These are phyloP conservation scores for Fusarium heterosporum DNA, from an alignment of 2,329 filamentous ascomycete genomes.

Conservation along the genomic window DNA sequence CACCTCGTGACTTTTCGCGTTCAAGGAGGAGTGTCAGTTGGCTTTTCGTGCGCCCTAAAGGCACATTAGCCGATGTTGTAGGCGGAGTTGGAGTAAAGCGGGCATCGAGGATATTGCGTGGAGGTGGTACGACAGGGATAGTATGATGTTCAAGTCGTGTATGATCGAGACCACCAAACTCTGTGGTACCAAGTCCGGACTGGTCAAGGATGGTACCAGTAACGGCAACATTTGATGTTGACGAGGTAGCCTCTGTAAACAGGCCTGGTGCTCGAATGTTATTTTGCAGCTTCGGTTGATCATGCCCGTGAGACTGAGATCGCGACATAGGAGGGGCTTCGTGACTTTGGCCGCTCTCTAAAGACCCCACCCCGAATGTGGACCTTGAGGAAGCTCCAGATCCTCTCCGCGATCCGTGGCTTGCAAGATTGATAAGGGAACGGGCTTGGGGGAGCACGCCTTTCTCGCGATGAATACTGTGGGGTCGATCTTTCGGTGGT, in stretches of 20 bases:
- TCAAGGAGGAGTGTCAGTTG: conserved; percentile 69
- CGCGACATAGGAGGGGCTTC: conserved; percentile 48
- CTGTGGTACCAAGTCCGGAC: conserved; percentile 49
- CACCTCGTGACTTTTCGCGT: conserved; percentile 58
- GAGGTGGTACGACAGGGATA: conserved; percentile 39
- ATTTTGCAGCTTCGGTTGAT: conserved; percentile 31
- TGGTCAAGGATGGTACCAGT: conserved; percentile 60
- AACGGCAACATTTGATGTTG: conserved; percentile 56
- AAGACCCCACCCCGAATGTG: conserved; percentile 39
- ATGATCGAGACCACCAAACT: conserved; percentile 37
- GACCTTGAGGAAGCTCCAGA: conserved; percentile 43
- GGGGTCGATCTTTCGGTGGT: conserved; percentile 22
- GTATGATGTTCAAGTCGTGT: conserved; percentile 41
- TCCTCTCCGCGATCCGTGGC: conserved; percentile 34
- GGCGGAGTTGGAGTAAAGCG: conserved; percentile 64
- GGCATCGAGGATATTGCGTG: conserved; percentile 50
- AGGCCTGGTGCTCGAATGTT: conserved; percentile 44
- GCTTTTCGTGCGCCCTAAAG: conserved; percentile 69
- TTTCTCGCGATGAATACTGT: conserved; percentile 26
- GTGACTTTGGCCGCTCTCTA: conserved; percentile 35
- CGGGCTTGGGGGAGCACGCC: conserved; percentile 40
- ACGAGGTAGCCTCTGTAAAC: conserved; percentile 53
- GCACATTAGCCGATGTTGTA: conserved; percentile 58
- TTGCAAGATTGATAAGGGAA: conserved; percentile 43
- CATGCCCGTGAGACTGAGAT: conserved; percentile 51